A percentile compares a stretch with the other conserved stretches of the same genome.
Conservation (phyloP, 768 basidiomycete species). For the Hemileccinum impolitum region DNA sequence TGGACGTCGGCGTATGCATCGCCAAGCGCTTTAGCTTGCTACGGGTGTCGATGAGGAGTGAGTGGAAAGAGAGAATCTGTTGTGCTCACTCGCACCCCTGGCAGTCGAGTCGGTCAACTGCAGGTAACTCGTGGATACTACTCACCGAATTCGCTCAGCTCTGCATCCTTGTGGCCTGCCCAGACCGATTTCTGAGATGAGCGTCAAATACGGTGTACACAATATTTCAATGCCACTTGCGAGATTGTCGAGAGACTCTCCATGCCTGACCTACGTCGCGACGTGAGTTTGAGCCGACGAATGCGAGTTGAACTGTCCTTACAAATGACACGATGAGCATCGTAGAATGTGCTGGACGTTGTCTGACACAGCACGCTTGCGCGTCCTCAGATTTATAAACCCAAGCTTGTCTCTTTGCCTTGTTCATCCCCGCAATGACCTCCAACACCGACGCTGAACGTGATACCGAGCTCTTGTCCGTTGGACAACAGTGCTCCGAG, state of each 20-base stretch:
- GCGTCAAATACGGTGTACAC: not conserved
- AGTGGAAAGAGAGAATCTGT: not conserved
- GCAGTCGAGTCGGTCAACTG: slow-evolving; percentile 3
- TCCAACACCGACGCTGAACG: slow-evolving; percentile 31
- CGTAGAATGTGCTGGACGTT: not conserved
- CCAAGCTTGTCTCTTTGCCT: not conserved
- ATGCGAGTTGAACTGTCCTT: slow-evolving; percentile 7
- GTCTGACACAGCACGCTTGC: slow-evolving; percentile 10
- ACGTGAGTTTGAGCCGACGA: not conserved
- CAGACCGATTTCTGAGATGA: slow-evolving; percentile 46
- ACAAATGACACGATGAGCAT: slow-evolving; percentile 28
- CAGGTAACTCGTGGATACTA: not conserved
- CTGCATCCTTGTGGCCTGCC: slow-evolving; percentile 76
- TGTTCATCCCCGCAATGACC: not conserved
- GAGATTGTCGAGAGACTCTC: slow-evolving; percentile 73
- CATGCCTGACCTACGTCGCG: slow-evolving; percentile 60
- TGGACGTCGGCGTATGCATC: slow-evolving; percentile 43
- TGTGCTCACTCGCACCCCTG: slow-evolving; percentile 53
- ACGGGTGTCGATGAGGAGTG: not conserved
- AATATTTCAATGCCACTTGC: slow-evolving; percentile 39
- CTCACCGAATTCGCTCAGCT: slow-evolving; percentile 71
- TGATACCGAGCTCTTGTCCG: slow-evolving; percentile 55
- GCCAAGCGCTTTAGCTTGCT: slow-evolving; percentile 68
- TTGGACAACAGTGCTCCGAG: slow-evolving; percentile 73
- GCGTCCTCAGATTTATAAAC: slow-evolving; percentile 25